Conservation (phyloP, 1,284 basidiomycete species). For the Apiotrichum akiyoshidainum region DNA sequence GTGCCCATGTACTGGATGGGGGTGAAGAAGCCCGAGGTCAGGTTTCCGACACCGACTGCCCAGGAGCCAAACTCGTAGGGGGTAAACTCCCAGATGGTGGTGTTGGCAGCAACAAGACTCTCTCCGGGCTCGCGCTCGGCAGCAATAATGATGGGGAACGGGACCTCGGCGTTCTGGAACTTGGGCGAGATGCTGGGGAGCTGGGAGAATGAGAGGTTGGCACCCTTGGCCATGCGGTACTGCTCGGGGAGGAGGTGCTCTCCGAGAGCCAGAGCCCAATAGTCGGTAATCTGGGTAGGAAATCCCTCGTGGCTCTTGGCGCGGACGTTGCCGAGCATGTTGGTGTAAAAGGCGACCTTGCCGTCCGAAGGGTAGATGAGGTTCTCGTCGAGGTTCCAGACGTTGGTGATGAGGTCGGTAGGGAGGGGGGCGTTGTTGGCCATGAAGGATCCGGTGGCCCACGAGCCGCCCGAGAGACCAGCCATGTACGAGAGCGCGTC, state of each 20-base stretch:
- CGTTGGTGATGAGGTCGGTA: conserved; percentile 38
- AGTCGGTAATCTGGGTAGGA: conserved; percentile 47
- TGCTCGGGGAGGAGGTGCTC: conserved; percentile 45
- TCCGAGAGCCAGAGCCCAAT: conserved; percentile 47
- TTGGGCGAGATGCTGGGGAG: conserved; percentile 27
- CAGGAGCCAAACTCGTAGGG: conserved; percentile 55
- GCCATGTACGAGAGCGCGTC: conserved; percentile 48
- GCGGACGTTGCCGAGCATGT: conserved; percentile 42
- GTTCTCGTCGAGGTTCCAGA: conserved; percentile 53
- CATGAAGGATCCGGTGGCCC: conserved; percentile 46
- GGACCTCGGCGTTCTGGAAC: conserved; percentile 33
- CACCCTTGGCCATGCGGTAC: conserved; percentile 39
- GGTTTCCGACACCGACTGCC: conserved; percentile 43
- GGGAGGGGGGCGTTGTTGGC: conserved; percentile 43
- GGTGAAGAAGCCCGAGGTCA: conserved; percentile 47
- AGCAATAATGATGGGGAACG: conserved; percentile 53
- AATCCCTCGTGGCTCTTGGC: conserved; percentile 45
- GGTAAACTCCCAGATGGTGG: conserved; percentile 53
- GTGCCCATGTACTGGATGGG: conserved; percentile 49
- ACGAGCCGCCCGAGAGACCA: conserved; percentile 48
- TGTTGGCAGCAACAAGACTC: conserved; percentile 50
- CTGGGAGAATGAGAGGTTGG: conserved; percentile 46
- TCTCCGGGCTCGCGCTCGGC: conserved; percentile 52
- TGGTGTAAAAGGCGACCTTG: conserved; percentile 51
- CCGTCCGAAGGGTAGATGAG: conserved; percentile 50